Evolutionary conservation across 768 basidiomycete species (phyloP), one percentile per base, ranked within the genome.

Genomic region (Pleurotus pulmonarius): DNA sequence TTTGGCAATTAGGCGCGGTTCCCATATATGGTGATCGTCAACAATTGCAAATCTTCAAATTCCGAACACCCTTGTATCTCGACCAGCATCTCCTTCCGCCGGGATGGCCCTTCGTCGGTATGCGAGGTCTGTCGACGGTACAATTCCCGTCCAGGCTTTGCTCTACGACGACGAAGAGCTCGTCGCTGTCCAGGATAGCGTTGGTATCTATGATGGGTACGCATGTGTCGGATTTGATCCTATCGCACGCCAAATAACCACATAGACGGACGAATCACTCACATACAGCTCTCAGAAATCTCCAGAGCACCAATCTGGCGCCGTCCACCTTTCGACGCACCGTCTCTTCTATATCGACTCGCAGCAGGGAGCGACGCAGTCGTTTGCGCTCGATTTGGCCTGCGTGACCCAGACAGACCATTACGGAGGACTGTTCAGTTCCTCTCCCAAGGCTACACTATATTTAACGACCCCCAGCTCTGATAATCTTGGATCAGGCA

Each of bases 181-280:
- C 26, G 72, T 90, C 2, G 76, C 83, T 5, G 82, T 79, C 45
- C 92, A 93, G 65, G 88, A 92, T 45, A 75, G 74, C 49, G 87
- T 98, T 4, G 95, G 95, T 1, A 86, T 98, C 55, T 98, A 98
- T 65, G 87, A 94, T 61, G 93, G 92, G 94, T 95, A 69, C 59
- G 87, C 39, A 12, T 20, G 29, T 46, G 29, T 56, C 53, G 34
- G 26, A 29, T 34, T 55, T 40, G 20, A 46, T 37, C 43, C 9
- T 20, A 44, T 44, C 41, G 20, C 41, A 44, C 41, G 26, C 48
- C 39, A 22, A 34, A 40, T 55, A 34, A 24, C 44, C 34, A 13
- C 25, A 9, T 48, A 43, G 34, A 34, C 37, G 45, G 54, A 57
- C 49, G 25, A 40, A 62, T 53, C 52, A 55, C 45, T 65, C 58